Base-by-base conservation (phyloP, 2,329 filamentous ascomycete species). In the Aureobasidium sp. region DNA sequence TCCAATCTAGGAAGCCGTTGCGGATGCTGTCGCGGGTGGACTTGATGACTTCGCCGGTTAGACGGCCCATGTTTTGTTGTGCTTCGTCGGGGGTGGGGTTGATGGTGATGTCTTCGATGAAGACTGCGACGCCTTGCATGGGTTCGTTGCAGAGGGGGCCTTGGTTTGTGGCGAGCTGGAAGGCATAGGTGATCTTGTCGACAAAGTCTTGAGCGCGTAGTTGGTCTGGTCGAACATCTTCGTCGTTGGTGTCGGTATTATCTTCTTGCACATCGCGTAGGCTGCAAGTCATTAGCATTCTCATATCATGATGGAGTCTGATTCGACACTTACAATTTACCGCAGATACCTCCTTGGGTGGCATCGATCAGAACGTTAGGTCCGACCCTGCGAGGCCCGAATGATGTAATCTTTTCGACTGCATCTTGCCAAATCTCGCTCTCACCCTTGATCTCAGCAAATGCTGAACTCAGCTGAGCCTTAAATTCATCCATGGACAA, bases 11-110 rank as follows among this genome's bases (percentile, higher is more conserved):
- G 79, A 97, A 96, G 24, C 87, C 93, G 66, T 87, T 81, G 56
- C 87, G 84, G 64, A 99, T 91, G n/a, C 87, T 84, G 49, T 90
- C 86, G 67, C 93, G 90, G 19, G 93, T 86, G 0, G 89, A 88
- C 73, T 91, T 91, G 78, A 99, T 96, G 48, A 96, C 85, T 76
- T 97, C 94, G 65, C 94, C 91, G 0, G 92, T 97, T 0, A 97
- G 79, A 2, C 92, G 88, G 68, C 89, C 89, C 17, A 91, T 79
- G 58, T 83, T 85, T 2, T 87, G 82, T 49, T 78, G 75, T 49
- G n/a, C n/a, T n/a, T 78, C 71, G 15, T 73, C 70, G 8, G 83
- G 81, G 1, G 79, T 75, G 2, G 79, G 75, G 5, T 84, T 78
- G 37, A 95, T 78, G 4, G 79, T 77, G 33, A 97, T 79, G 50